A percentile compares a stretch with the other conserved stretches of the same genome.
These are phyloP conservation scores for Gynochthodes officinalis DNA, from an alignment of 257 asterid species.

Conservation along the genomic window DNA sequence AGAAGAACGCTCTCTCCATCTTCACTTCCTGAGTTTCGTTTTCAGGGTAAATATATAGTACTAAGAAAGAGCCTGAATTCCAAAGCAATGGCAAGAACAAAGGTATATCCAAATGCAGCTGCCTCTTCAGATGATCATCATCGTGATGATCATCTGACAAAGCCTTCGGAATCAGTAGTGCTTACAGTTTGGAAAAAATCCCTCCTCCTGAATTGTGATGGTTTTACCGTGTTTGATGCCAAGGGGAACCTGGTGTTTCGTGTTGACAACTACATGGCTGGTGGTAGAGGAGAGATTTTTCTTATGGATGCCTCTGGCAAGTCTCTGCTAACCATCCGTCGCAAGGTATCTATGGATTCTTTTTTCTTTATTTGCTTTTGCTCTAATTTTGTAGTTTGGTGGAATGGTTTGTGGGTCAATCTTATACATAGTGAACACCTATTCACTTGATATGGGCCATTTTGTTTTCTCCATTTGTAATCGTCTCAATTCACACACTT, in stretches of 20 bases:
- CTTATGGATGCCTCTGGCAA: conserved; percentile 71
- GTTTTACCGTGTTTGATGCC: conserved; percentile 69
- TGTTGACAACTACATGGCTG: conserved; percentile 64
- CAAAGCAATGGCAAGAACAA: conserved; percentile 46
- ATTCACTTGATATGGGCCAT: neutral
- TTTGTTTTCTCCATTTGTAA: too few species aligned
- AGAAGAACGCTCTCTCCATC: neutral
- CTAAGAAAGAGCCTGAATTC: neutral
- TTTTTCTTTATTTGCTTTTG: neutral
- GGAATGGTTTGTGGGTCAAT: neutral
- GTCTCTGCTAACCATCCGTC: conserved; percentile 65
- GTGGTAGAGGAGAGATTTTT: conserved; percentile 37
- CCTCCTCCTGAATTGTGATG: conserved; percentile 60
- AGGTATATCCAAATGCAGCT: conserved; percentile 48
- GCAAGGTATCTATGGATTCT: conserved; percentile 39
- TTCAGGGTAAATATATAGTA: too few species aligned
- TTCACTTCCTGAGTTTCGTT: too few species aligned
- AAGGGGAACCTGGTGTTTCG: conserved; percentile 61
- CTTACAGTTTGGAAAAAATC: conserved; percentile 85
- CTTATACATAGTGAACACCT: neutral
- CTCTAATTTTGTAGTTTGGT: neutral
- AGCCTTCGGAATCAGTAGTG: conserved; percentile 24
- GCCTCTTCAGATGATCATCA: neutral
- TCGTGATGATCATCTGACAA: neutral
- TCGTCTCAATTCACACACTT: too few species aligned